These are phyloP conservation scores for Centella asiatica DNA, from an alignment of 129 eudicot species.

Conservation along the genomic window DNA sequence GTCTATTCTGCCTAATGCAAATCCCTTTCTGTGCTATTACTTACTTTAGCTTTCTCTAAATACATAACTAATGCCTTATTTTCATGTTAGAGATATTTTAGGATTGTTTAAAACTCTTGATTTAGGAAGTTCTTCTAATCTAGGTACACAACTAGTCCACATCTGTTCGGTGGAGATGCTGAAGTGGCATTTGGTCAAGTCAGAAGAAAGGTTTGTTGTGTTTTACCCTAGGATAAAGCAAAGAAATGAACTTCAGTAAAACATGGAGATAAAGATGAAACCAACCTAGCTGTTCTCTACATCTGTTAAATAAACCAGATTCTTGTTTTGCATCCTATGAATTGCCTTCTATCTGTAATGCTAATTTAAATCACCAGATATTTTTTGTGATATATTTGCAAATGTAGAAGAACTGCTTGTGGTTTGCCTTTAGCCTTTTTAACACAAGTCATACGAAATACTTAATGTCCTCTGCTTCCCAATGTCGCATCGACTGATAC, in stretches of 20 bases:
- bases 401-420: too few relatives aligned
- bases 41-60: too few relatives aligned
- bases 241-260: not conserved
- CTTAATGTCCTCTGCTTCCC: too few relatives aligned
- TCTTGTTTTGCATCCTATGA: too few relatives aligned
- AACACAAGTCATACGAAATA: too few relatives aligned
- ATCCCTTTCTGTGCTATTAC: not conserved
- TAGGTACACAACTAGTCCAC: conserved; percentile 99
- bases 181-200: conserved; percentile 75
- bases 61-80: too few relatives aligned
- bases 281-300: not conserved
- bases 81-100: too few relatives aligned
- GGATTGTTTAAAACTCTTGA: not conserved
- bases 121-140: conserved; percentile 3
- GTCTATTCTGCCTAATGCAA: conserved; percentile 13
- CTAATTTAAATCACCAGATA: not conserved
- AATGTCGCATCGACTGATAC: too few relatives aligned
- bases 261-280: not conserved
- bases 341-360: not conserved
- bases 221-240: not conserved
- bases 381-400: not conserved
- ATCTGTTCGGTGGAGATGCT: conserved; percentile 79
- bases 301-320: not conserved
- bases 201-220: conserved; percentile 53
- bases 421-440: too few relatives aligned